phyloP scores from a whole-genome alignment of 129 eudicot species.

The Escallonia rubra region DNA sequence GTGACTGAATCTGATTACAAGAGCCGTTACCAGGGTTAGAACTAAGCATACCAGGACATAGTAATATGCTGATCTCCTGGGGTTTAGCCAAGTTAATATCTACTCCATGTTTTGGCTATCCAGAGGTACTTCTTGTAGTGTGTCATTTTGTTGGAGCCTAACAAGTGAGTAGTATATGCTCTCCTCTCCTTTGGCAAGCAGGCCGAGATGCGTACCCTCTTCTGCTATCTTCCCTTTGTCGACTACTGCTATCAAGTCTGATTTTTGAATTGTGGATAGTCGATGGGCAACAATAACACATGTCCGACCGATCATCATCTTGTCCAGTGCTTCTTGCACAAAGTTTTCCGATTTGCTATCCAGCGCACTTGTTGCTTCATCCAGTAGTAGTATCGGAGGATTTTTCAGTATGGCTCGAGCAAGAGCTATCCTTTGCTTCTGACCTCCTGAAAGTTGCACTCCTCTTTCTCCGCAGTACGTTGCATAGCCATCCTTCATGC shows the following conservation, averaged over 20 bases:
- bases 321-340: conserved; percentile 38
- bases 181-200: conserved; percentile 28
- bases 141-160: conserved; percentile 21
- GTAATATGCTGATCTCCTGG: neutral
- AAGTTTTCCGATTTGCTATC: conserved; percentile 28
- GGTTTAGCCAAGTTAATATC: neutral
- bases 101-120: neutral
- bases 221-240: conserved; percentile 32
- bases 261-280: conserved; percentile 30
- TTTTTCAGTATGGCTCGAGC: conserved; percentile 53
- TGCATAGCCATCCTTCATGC: conserved; percentile 22
- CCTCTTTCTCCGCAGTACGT: conserved; percentile 51
- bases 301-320: conserved; percentile 32
- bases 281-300: conserved; percentile 35
- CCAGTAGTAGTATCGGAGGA: conserved; percentile 41
- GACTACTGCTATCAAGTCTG: conserved; percentile 25
- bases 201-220: conserved; percentile 29
- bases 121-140: neutral
- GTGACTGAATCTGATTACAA: neutral
- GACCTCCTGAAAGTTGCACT: conserved; percentile 53
- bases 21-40: neutral
- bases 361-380: conserved; percentile 35
- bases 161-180: conserved; percentile 37
- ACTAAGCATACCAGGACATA: neutral
- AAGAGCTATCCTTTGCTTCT: conserved; percentile 54